Evolutionary conservation across 2,329 filamentous ascomycete species (phyloP), one percentile per base, ranked within the genome.

Genomic region (Penicillium sp.): DNA sequence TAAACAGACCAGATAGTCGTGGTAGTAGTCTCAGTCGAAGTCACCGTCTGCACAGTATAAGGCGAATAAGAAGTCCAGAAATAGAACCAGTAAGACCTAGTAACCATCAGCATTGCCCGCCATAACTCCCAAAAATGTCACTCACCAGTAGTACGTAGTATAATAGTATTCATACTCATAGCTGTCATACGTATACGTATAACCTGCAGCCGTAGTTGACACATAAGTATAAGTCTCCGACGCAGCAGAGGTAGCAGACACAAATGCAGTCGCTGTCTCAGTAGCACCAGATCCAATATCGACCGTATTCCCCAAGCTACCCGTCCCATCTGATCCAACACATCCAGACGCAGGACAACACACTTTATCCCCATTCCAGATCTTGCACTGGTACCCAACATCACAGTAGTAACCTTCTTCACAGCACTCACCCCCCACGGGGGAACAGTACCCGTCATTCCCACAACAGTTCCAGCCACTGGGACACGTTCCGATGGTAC

Each of bases 141-240:
- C 61, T 51, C 33, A 65, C 62, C 63, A 65, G 39, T 60, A 63
- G 27, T 62, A 51, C 6, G 63, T 65, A 2, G 62, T 64, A 43
- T 59, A 63, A 43, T 61, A 65, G 29, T 65, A 65, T 3, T 55
- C 47, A 29, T 64, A 65, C 5, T 55, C 50, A 26, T 39, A 62
- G 39, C 50, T 49, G 13, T 33, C 26, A 25, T 27, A 42, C 2
- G 46, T 42, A 54, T 55, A 57, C 21, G 48, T 26, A 31, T 37
- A 45, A 7, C 35, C 35, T 9, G 26, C 26, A 29, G 13, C 14
- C n/a, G 25, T 46, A 33, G 44, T 19, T n/a, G 49, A 26, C 33
- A n/a, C 39, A 21, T 49, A 50, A 21, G 33, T 54, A 2, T 54
- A 44, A 2, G 57, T 62, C 13, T 43, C 54, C 9, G 51, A 49